These are phyloP conservation scores for Huntiella savannae DNA, from an alignment of 2,329 filamentous ascomycete species.

Conservation along the genomic window DNA sequence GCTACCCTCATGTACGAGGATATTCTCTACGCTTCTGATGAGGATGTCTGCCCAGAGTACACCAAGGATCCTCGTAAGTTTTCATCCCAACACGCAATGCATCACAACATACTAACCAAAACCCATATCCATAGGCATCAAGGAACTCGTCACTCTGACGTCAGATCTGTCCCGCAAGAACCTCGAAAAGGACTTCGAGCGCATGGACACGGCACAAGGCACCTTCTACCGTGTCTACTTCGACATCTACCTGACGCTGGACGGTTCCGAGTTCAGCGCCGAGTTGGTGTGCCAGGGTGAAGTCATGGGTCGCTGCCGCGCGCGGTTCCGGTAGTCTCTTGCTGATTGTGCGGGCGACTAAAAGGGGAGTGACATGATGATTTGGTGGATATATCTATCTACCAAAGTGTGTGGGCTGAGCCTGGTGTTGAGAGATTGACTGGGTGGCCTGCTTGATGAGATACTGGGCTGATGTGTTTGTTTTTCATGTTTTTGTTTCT, in stretches of 20 bases:
- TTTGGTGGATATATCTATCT: background rate
- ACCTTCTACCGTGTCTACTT: slow-evolving; percentile 79
- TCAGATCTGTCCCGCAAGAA: slow-evolving; percentile 96
- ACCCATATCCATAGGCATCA: slow-evolving; percentile 50
- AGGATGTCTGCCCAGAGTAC: slow-evolving; percentile 95
- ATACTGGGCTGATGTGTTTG: background rate
- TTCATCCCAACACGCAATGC: background rate
- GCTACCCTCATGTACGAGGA: slow-evolving; percentile 99
- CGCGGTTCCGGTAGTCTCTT: slow-evolving; percentile 50
- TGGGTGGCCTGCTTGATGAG: background rate
- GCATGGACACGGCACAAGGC: slow-evolving; percentile 96
- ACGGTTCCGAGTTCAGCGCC: slow-evolving; percentile 94
- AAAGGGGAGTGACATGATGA: background rate
- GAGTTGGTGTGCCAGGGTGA: slow-evolving; percentile 98
- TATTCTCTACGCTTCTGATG: slow-evolving; percentile 90
- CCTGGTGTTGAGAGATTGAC: background rate
- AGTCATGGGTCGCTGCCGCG: slow-evolving; percentile 92
- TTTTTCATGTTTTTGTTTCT: background rate
- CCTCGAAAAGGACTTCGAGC: slow-evolving; percentile 95
- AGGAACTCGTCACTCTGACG: slow-evolving; percentile 94
- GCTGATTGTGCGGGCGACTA: background rate
- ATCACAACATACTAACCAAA: background rate
- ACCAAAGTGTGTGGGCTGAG: background rate
- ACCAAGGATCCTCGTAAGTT: slow-evolving; percentile 96
- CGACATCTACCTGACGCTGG: slow-evolving; percentile 75